Percentiles rank a stretch among this genome's conserved stretches.
Conservation (phyloP, 139 green algal genomes). For the Parachlorella kessleri region DNA sequence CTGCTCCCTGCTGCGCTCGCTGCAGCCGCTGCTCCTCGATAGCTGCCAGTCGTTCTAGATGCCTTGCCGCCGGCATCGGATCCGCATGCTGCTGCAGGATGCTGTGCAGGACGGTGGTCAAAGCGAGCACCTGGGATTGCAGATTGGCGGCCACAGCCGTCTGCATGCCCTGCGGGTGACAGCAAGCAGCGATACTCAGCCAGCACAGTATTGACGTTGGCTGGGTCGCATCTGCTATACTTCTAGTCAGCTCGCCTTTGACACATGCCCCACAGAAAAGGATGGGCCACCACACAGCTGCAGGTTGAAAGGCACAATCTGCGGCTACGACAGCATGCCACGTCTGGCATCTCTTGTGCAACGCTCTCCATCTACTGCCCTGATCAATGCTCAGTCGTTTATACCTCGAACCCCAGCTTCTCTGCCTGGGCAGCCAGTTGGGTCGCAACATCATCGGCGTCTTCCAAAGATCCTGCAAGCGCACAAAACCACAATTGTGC, state of each 20-base stretch:
- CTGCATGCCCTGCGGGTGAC: constrained; percentile 34
- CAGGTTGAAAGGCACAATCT: too few species aligned
- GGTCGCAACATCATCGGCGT: background rate
- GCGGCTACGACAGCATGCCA: too few species aligned
- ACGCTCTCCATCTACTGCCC: too few species aligned
- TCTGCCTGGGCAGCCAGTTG: constrained; percentile 9
- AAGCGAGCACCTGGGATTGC: constrained; percentile 15
- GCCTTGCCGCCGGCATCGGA: background rate
- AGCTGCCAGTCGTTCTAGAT: background rate
- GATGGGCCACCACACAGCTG: too few species aligned
- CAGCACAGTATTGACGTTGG: too few species aligned
- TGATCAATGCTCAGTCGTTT: too few species aligned
- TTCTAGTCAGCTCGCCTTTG: too few species aligned
- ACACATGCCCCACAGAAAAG: too few species aligned
- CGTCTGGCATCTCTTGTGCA: too few species aligned
- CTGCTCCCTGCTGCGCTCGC: background rate
- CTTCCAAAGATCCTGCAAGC: background rate
- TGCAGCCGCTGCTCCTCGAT: background rate
- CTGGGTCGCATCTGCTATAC: too few species aligned
- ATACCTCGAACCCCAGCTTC: constrained; percentile 7
- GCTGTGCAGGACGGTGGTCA: constrained; percentile 23
- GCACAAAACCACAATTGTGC: too few species aligned
- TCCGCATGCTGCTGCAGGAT: background rate
- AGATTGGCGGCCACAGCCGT: constrained; percentile 25
- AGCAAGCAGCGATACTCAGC: too few species aligned